Base-by-base conservation (phyloP, 148 eudicot genomes). In the Camellia granthamiana region DNA sequence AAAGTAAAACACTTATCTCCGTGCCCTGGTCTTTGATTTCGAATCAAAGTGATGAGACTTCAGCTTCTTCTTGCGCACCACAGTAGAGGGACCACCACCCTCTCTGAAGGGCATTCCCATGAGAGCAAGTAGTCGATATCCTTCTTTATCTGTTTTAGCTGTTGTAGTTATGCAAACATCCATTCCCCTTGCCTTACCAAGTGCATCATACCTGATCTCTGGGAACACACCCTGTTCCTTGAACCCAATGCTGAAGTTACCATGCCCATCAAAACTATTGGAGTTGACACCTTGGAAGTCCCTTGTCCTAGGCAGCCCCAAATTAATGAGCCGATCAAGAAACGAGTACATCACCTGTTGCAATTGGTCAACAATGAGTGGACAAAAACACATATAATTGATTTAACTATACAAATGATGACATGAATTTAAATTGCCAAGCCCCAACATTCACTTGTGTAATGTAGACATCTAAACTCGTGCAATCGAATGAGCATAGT, bases 31-130 rank as follows among this genome's bases (percentile, higher is more conserved):
- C 89, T 78, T 90, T 66, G 89, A 77, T 72, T 86, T 93, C 0
- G 97, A 79, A 85, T 84, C 89, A 46, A 95, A 95, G 81, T 95
- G 97, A 81, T 93, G 97, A 84, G 93, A 63, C 84, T 90, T 95
- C 78, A 93, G 84, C 90, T 93, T 96, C 94, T 96, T 96, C 94
- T 91, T 93, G 77, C 89, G 86, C 64, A 91, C 83, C 30, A 79
- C 75, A 8, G 76, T 74, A 42, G 90, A 12, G 2, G 82, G 80
- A n/a, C 85, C 92, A 64, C 85, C 82, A 43, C 93, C 94, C 85
- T 92, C 98, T 86, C 95, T 92, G 60, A 96, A 96, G 0, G 98
- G 99, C 98, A 96, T 96, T 74, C 99, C 99, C 99, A 92, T 92
- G 21, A 96, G 90, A 77, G 92, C 86, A 60, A 93, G 84, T 46